Evolutionary conservation across 495 filamentous ascomycete genomes (phyloP), one percentile per base, ranked within the genome.

Genomic region (Tuber brumale): DNA sequence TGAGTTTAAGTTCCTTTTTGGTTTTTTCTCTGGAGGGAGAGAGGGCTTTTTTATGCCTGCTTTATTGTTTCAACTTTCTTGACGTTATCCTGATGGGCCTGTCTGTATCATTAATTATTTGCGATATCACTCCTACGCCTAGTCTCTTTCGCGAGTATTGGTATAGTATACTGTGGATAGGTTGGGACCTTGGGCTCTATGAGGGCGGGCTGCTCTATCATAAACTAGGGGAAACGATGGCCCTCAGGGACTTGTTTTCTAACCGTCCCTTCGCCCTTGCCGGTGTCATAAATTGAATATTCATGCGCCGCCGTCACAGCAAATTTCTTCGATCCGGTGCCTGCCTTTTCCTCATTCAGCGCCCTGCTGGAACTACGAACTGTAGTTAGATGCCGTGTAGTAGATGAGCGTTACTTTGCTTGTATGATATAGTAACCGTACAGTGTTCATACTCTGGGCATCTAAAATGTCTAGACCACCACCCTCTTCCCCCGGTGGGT

Each of bases 1-100:
- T 66, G 57, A 35, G 27, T 66, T 66, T 14, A 66, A 35, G 57
- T 66, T 66, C 57, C 57, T 66, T 66, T 66, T 66, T 66, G 12
- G 27, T 27, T 31, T 31, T 66, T 66, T 66, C 57, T 66, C 57
- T 66, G 51, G n/a, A 35, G 57, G 57, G 27, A 16, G 12, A 35
- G 27, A 27, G 27, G 57, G 27, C 16, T 66, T 14, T 66, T 66
- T 35, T 66, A 66, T 66, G 57, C 57, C 51, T 31, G n/a, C 51
- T 27, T 66, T 9, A 66, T 66, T 66, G 14, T 66, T 66, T 31
- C 14, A 35, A 31, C 14, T 31, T 66, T 35, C 27, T 35, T 66
- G 18, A 31, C 27, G 27, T 66, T 66, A 16, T 14, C 27, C 31
- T 66, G 57, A 66, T 66, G 57, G 57, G 57, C 3, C 57, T 35